Conservation (phyloP, 805 yeast genomes). For the Komagataella populi region DNA sequence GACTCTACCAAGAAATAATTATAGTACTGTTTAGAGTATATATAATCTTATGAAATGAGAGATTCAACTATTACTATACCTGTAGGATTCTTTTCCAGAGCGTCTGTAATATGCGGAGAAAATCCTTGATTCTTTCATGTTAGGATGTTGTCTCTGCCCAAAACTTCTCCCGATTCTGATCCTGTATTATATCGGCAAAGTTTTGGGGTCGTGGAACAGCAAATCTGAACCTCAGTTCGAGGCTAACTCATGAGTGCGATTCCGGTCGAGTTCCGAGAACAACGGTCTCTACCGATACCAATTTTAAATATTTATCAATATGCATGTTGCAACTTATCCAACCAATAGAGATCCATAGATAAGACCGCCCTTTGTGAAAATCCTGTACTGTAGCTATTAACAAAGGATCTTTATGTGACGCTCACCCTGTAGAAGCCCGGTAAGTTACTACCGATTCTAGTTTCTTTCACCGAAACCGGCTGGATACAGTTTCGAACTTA, state of each 20-base stretch:
- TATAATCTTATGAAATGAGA: neutral
- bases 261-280: neutral
- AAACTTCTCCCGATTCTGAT: too few species aligned
- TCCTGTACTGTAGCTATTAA: neutral
- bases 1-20: conserved; percentile 6
- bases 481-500: neutral
- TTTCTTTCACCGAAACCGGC: neutral
- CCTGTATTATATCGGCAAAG: too few species aligned
- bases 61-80: neutral
- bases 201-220: too few species aligned
- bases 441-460: neutral
- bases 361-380: neutral
- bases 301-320: neutral
- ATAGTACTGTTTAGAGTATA: neutral
- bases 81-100: neutral
- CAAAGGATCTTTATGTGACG: neutral
- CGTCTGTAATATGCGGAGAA: neutral
- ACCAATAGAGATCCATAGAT: neutral
- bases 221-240: neutral
- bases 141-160: neutral
- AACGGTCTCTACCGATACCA: neutral
- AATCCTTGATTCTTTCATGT: neutral
- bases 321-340: neutral
- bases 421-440: neutral
- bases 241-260: neutral